These are phyloP conservation scores for Arthrobotrys megalospora DNA, from an alignment of 2,329 filamentous ascomycete genomes.

Conservation along the genomic window DNA sequence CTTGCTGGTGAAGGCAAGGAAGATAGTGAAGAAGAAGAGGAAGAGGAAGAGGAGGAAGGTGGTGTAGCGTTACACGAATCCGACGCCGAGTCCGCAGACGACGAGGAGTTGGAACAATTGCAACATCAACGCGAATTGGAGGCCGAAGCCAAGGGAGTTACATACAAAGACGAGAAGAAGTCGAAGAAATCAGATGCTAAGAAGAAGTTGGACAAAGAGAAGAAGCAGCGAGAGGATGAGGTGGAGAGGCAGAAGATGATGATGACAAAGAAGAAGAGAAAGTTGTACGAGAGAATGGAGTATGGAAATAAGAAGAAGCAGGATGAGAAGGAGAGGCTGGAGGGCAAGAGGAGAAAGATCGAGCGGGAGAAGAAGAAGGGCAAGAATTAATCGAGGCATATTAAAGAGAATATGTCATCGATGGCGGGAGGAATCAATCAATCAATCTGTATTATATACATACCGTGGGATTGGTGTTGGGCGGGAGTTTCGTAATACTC, in stretches of 20 bases:
- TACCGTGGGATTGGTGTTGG: conserved; percentile 54
- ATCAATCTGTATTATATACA: conserved; percentile 55
- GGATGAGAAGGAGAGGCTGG: conserved; percentile 86
- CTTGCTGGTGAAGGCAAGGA: conserved; percentile 71
- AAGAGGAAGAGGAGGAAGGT: conserved; percentile 66
- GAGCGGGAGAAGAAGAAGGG: conserved; percentile 72
- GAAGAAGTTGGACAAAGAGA: conserved; percentile 76
- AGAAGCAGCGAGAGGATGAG: conserved; percentile 81
- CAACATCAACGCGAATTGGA: conserved; percentile 91
- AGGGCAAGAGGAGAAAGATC: conserved; percentile 89
- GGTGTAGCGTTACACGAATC: conserved; percentile 67
- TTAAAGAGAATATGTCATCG: neutral
- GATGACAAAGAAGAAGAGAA: conserved; percentile 97
- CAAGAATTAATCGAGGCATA: conserved; percentile 35
- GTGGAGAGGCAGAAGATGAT: conserved; percentile 95
- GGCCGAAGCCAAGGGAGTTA: conserved; percentile 85
- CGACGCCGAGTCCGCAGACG: conserved; percentile 68
- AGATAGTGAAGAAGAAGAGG: conserved; percentile 69
- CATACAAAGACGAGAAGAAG: conserved; percentile 71
- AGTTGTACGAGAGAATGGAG: conserved; percentile 97
- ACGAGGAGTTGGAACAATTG: conserved; percentile 71
- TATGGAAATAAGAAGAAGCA: conserved; percentile 95
- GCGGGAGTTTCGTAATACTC: conserved; percentile 30
- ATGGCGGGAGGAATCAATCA: conserved; percentile 3
- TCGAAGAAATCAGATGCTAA: conserved; percentile 76